A percentile compares a stretch with the other conserved stretches of the same genome.
Conservation (phyloP, 352 stramenopile species). For the Aphanomyces cochlioides region DNA sequence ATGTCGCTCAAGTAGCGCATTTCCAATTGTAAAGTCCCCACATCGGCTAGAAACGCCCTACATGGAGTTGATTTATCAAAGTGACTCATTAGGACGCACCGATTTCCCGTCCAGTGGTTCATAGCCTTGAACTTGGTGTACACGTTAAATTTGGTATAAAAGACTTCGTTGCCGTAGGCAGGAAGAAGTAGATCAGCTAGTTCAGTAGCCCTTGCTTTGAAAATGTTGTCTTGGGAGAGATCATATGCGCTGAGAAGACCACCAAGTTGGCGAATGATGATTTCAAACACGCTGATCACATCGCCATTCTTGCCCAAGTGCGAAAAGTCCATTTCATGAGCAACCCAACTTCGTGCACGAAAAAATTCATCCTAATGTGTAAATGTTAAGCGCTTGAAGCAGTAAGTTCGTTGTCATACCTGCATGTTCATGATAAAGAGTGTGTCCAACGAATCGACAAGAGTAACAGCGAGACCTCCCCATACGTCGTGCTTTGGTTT, state of each 20-base stretch:
- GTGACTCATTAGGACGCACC: background rate
- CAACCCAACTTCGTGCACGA: slow-evolving; percentile 87
- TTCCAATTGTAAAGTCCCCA: slow-evolving; percentile 84
- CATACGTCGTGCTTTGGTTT: slow-evolving; percentile 73
- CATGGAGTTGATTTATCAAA: no score
- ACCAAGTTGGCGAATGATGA: slow-evolving; percentile 96
- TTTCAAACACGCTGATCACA: slow-evolving; percentile 96
- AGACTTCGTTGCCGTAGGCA: slow-evolving; percentile 92
- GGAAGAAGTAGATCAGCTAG: slow-evolving; percentile 87
- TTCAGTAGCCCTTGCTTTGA: slow-evolving; percentile 91
- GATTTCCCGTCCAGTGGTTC: background rate
- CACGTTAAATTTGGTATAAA: slow-evolving; percentile 89
- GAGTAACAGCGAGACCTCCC: slow-evolving; percentile 86
- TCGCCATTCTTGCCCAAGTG: slow-evolving; percentile 52
- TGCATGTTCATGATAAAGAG: slow-evolving; percentile 94
- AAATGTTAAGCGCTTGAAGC: background rate
- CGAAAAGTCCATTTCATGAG: slow-evolving; percentile 70
- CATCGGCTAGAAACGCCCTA: slow-evolving; percentile 63
- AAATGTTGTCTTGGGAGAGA: slow-evolving; percentile 78
- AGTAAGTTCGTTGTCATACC: slow-evolving; percentile 1
- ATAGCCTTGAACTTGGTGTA: slow-evolving; percentile 38
- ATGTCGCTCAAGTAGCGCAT: slow-evolving; percentile 73
- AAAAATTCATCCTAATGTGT: slow-evolving; percentile 83
- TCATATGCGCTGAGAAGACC: slow-evolving; percentile 95
- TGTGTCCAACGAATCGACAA: slow-evolving; percentile 96